Base-by-base conservation (phyloP, 257 asterid genomes). In the Thymus quinquecostatus region DNA sequence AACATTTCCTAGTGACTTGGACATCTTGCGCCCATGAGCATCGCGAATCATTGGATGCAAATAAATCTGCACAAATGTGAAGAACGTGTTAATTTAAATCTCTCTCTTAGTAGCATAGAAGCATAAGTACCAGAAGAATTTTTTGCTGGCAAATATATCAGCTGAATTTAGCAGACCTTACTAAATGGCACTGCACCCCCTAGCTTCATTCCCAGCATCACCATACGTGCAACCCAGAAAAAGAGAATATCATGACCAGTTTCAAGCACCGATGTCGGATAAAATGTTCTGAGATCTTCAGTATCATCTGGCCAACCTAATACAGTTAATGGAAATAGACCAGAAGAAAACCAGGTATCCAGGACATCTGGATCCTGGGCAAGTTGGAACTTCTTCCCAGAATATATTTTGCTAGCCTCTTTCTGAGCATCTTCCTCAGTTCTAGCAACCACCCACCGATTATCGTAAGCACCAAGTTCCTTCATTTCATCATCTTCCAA, bases 11-110 rank as follows among this genome's bases (percentile, higher is more conserved):
- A 91, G 75, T n/a, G 98, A 91, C 84, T 94, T 94, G 11, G 98
- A 94, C 98, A 94, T 94, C 84, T 94, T 94, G 72, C 97, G 97
- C 49, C 99, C 99, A 79, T 91, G 99, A 1, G 99, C 97, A 86
- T 94, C 99, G 48, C 99, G 92, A 65, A 94, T 79, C 96, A 94
- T 94, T 49, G 97, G 97, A 74, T 94, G 99, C 87, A 91, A 82
- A 76, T 91, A 94, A 79, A 94, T 96, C 99, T 91, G 81, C 60
- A 74, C 27, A 61, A 34, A 57, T 51, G 60, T 30, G 51, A 55
- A 43, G 66, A 76, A 11, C 13, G 57, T 21, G n/a, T 21, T 72
- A 62, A 72, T 49, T 34, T 45, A 7, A 57, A 64, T 47, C 27
- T 60, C 32, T 44, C 59, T 49, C 54, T 21, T 14, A 1, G 14